Base-by-base conservation (phyloP, 2,329 filamentous ascomycete genomes). In the Scolecobasidium constrictum region DNA sequence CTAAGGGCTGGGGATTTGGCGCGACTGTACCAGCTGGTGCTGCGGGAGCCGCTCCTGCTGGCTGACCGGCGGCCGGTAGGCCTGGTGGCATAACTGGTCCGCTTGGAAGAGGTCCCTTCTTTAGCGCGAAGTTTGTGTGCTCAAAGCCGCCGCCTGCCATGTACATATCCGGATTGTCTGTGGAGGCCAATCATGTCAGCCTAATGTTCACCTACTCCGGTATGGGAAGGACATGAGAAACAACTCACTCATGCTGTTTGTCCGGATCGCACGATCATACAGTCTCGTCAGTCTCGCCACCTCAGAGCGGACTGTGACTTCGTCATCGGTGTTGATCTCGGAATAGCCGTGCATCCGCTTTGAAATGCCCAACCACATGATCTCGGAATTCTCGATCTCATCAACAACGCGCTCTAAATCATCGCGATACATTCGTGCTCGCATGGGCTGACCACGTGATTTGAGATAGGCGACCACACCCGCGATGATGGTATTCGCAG, bases 321-420 rank as follows among this genome's bases (percentile, higher is more conserved):
- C 47, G 18, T 64, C 60, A 23, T 66, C 64, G 2, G 60, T 65
- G 40, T 66, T 63, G 34, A 68, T 65, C 31, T 65, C 65, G 44
- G 65, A 61, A 48, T 67, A 68, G 9, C 65, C 65, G 43, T 68
- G 63, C 9, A 61, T 54, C 2, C 55, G 55, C n/a, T 56, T 56
- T 23, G 55, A 55, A 23, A 68, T 67, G 13, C 65, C 65, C n/a
- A 62, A 50, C 65, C 65, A 64, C 61, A 65, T 65, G 15, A 58
- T 53, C 12, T 61, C 61, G 3, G 56, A 59, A 35, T 62, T 63
- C 47, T 65, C 60, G 43, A 64, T 63, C 52, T 64, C 61, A 35
- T 64, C 61, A 2, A 64, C 60, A 2, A 56, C 59, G 11, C 62
- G 52, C 17, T 61, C 60, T 3, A 65, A 53, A 45, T 65, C 61